Base-by-base conservation (phyloP, 495 filamentous ascomycete genomes). In the Penicillium coffeae region DNA sequence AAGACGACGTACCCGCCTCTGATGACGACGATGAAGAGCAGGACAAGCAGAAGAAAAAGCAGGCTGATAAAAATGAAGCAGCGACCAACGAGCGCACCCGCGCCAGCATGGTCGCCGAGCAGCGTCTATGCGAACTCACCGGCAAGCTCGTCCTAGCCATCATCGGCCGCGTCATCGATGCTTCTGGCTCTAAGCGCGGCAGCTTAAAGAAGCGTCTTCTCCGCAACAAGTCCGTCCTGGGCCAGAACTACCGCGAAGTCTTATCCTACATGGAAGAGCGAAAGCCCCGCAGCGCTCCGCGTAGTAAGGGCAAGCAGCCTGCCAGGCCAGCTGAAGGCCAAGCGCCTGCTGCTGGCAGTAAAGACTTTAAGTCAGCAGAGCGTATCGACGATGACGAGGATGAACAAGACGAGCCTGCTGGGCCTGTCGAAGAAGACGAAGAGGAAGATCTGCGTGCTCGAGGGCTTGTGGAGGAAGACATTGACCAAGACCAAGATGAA, bases 111-210 rank as follows among this genome's bases (percentile, higher is more conserved):
- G 69, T 88, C 32, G 80, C 88, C 2, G 92, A 97, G 62, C 81
- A 91, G 56, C 78, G 82, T 14, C 74, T 97, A 0, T 96, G 92
- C 68, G 86, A 89, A 55, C 72, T 95, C 2, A 81, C 90, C 4
- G 85, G 86, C 33, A 90, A 90, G 55, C 76, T 93, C 27, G 88
- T 96, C 8, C 73, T 94, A 18, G 84, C 84, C 0, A 80, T 94
- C 19, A 72, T 88, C 4, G 89, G 82, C 8, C 80, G 83, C 33
- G 79, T 87, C 14, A 62, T 95, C 37, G 89, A 95, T 51, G 69
- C 74, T 13, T 76, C 66, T 1, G 80, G 78, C 1, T 66, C 74
- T 18, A 63, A 77, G 22, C 77, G 76, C 13, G 85, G 84, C 1
- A 75, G 79, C 48, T 72, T 90, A 18, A 74, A 77, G 42, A 76